These are phyloP conservation scores for Arthroderma sp. DNA, from an alignment of 2,329 filamentous ascomycete species.

Conservation along the genomic window DNA sequence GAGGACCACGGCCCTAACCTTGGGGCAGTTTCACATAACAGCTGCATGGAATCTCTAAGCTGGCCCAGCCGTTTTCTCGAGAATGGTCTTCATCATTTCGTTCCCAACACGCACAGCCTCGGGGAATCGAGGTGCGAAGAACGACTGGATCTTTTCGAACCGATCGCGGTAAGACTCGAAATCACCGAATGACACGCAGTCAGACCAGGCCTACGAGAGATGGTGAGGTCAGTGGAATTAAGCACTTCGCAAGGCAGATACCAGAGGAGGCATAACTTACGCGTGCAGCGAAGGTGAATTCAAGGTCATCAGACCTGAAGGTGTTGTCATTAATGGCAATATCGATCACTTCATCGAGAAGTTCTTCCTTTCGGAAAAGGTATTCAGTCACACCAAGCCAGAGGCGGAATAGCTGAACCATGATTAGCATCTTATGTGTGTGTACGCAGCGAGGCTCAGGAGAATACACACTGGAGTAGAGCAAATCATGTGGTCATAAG, in stretches of 20 bases:
- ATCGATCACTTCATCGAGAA: slow-evolving; percentile 72
- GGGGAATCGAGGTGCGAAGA: slow-evolving; percentile 80
- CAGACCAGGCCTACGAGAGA: slow-evolving; percentile 62
- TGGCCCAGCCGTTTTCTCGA: slow-evolving; percentile 53
- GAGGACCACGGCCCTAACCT: too few species aligned
- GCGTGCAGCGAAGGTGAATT: slow-evolving; percentile 92
- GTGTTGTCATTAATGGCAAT: slow-evolving; percentile 81
- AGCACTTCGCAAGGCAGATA: background rate
- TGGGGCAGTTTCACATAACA: too few species aligned
- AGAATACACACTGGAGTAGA: slow-evolving; percentile 59
- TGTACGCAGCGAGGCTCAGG: background rate
- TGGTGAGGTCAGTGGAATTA: background rate
- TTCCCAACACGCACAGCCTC: slow-evolving; percentile 83
- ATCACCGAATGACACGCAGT: slow-evolving; percentile 79
- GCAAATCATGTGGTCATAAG: slow-evolving; percentile 99
- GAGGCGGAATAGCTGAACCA: slow-evolving; percentile 63
- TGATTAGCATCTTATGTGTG: background rate
- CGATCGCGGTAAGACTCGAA: slow-evolving; percentile 88
- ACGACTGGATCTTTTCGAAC: slow-evolving; percentile 78
- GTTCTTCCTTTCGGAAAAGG: slow-evolving; percentile 67
- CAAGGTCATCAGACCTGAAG: slow-evolving; percentile 88
- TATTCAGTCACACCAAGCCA: slow-evolving; percentile 97
- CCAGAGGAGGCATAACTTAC: slow-evolving; percentile 24
- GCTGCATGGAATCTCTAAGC: background rate
- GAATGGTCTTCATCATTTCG: slow-evolving; percentile 91